phyloP scores from a whole-genome alignment of 257 asterid species.

The Solanum arcanum region DNA sequence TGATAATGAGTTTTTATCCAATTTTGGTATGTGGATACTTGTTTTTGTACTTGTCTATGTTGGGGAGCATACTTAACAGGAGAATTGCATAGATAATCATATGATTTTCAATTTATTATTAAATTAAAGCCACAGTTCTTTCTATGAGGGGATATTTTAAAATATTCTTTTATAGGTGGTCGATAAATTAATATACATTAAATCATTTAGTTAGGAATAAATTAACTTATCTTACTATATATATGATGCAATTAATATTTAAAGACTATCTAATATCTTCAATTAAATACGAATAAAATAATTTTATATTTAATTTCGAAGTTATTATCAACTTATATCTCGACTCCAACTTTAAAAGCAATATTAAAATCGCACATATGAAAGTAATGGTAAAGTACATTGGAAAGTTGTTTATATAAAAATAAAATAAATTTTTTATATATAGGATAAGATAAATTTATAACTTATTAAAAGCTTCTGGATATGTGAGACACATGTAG shows the following conservation, averaged over 20 bases:
- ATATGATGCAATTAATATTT: too few species aligned
- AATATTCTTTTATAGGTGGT: too few species aligned
- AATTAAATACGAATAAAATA: too few species aligned
- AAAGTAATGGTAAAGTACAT: neutral
- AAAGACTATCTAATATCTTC: too few species aligned
- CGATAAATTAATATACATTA: neutral
- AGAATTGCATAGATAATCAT: neutral
- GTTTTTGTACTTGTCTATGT: neutral
- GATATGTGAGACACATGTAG: neutral
- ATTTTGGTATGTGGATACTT: neutral
- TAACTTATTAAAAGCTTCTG: neutral
- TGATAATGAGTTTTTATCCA: neutral
- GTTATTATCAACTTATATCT: too few species aligned
- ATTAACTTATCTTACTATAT: too few species aligned
- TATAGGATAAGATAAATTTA: neutral
- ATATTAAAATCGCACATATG: neutral
- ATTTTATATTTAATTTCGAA: fast-evolving
- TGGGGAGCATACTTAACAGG: neutral
- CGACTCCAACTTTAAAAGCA: fast-evolving
- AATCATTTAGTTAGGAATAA: neutral
- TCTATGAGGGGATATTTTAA: neutral
- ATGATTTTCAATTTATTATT: neutral
- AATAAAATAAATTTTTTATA: neutral
- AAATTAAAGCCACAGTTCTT: too few species aligned
- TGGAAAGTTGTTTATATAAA: neutral